Evolutionary conservation across 225 moss, liverwort and hornwort genomes (phyloP).

Genomic region (Sphagnum contortum): DNA sequence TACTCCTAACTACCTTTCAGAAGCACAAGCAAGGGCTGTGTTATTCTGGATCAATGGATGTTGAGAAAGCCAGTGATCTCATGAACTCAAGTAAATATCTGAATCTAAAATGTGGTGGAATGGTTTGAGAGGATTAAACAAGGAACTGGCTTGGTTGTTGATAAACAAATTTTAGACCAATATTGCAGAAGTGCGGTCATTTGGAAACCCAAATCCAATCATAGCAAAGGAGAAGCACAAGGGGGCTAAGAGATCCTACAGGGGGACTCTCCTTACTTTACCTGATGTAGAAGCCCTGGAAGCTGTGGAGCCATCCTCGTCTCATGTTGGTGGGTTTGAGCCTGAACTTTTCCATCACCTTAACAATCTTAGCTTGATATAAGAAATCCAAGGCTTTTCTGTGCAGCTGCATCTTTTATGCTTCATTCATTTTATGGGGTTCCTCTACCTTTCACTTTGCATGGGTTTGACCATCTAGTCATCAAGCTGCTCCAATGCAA

Average conservation of each 20-base stretch:
- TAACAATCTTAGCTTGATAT: too few species aligned
- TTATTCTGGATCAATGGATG: neutral
- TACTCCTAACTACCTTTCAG: too few species aligned
- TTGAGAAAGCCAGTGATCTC: neutral
- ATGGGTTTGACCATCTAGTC: too few species aligned
- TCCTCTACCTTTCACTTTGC: too few species aligned
- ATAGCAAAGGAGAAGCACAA: conserved; percentile 40
- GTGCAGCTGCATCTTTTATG: too few species aligned
- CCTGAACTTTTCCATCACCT: too few species aligned
- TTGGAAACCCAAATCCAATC: conserved; percentile 28
- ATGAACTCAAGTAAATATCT: neutral
- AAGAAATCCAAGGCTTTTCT: too few species aligned
- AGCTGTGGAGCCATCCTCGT: conserved; percentile 40
- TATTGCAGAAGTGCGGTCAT: conserved; percentile 44
- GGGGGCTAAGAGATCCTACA: conserved; percentile 25
- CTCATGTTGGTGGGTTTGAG: conserved; percentile 38
- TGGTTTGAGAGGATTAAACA: too few species aligned
- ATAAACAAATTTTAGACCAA: conserved; percentile 9
- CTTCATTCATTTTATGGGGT: too few species aligned
- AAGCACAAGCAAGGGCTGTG: neutral
- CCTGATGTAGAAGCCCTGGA: conserved; percentile 37
- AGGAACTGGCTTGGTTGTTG: neutral
- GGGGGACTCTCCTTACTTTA: conserved; percentile 26
- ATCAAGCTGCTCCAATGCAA: neutral
- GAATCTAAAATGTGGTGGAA: neutral